Conservation (phyloP, 768 basidiomycete genomes). For the Dendrothele bispora region DNA sequence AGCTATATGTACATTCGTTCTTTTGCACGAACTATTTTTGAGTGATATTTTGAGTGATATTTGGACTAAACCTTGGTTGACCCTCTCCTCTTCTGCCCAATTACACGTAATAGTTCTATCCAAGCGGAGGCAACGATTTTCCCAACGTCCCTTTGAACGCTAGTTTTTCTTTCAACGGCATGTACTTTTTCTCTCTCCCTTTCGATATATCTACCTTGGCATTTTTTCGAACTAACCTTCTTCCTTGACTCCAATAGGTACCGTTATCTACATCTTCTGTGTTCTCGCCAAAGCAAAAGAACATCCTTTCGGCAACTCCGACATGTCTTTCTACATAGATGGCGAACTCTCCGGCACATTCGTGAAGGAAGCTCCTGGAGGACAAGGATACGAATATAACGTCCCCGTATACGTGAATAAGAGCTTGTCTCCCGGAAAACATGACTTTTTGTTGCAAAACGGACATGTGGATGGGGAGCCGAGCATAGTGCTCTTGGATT, state of each 20-base stretch:
- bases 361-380: constrained; percentile 13
- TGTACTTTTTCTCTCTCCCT: constrained; percentile 5
- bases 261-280: constrained; percentile 46
- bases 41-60: no score
- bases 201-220: neutral
- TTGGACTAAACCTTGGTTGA: no score
- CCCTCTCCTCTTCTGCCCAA: constrained; percentile 11
- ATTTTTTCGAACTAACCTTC: no score
- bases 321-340: constrained; percentile 36
- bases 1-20: no score
- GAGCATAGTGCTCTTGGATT: constrained; percentile 36
- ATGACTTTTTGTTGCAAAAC: constrained; percentile 33
- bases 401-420: constrained; percentile 33
- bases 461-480: constrained; percentile 25
- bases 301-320: constrained; percentile 24
- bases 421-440: constrained; percentile 24
- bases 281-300: constrained; percentile 25
- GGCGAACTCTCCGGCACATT: constrained; percentile 23
- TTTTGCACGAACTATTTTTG: no score
- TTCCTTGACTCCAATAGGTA: constrained; percentile 23
- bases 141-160: constrained; percentile 24
- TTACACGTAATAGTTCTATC: constrained; percentile 13
- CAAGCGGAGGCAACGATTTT: constrained; percentile 7
- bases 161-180: constrained; percentile 35
- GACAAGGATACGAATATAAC: constrained; percentile 27